Conservation (phyloP, 352 stramenopile species). For the Thalassiosira mediterranea region DNA sequence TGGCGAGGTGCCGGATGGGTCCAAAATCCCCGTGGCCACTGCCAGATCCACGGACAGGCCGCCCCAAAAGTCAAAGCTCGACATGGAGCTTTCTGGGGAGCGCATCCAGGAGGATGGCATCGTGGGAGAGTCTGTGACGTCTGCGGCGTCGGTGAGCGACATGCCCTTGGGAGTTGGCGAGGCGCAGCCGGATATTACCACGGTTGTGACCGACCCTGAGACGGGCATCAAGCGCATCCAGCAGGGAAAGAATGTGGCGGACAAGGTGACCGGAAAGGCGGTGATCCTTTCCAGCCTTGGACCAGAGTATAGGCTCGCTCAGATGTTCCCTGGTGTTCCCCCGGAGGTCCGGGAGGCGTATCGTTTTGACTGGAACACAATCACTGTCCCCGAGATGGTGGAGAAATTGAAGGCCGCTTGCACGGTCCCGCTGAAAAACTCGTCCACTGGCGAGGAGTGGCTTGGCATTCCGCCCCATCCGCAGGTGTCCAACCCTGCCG, state of each 20-base stretch:
- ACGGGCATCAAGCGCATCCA: slow-evolving; percentile 74
- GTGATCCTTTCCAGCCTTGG: slow-evolving; percentile 67
- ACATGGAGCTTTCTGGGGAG: slow-evolving; percentile 45
- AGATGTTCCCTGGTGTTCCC: slow-evolving; percentile 80
- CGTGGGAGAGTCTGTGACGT: slow-evolving; percentile 45
- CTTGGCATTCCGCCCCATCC: slow-evolving; percentile 66
- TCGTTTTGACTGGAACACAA: slow-evolving; percentile 70
- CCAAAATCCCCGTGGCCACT: slow-evolving; percentile 45
- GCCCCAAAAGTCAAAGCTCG: slow-evolving; percentile 44
- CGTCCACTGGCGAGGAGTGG: slow-evolving; percentile 42
- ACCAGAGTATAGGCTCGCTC: slow-evolving; percentile 73
- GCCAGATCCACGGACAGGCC: slow-evolving; percentile 9
- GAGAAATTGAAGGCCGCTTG: slow-evolving; percentile 62
- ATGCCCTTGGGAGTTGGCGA: slow-evolving; percentile 40
- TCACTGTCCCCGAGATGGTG: slow-evolving; percentile 74
- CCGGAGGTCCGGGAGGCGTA: slow-evolving; percentile 61
- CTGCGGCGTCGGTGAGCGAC: slow-evolving; percentile 40
- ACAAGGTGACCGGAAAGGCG: slow-evolving; percentile 78
- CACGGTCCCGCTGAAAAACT: slow-evolving; percentile 53
- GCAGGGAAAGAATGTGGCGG: slow-evolving; percentile 80
- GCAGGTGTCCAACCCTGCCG: slow-evolving; percentile 65
- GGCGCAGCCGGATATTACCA: slow-evolving; percentile 67
- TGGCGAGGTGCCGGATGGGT: slow-evolving; percentile 31
- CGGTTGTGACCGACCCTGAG: slow-evolving; percentile 75
- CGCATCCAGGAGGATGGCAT: slow-evolving; percentile 50